phyloP scores from a whole-genome alignment of 345 rosid genomes.

The Euclidium syriacum region DNA sequence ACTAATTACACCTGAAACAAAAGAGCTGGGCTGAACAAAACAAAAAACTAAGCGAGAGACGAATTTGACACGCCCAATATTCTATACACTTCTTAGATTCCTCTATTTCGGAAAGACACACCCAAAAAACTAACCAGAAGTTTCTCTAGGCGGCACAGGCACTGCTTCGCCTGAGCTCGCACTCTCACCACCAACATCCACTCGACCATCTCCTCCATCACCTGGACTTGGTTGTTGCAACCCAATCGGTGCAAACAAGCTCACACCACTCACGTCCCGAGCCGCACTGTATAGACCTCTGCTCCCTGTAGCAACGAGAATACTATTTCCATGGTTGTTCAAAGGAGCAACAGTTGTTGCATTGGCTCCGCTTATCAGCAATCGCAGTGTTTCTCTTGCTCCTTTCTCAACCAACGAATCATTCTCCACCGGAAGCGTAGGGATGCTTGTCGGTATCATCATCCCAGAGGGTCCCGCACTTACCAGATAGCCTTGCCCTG shows the following conservation, averaged over 20 bases:
- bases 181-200: slow-evolving; percentile 15
- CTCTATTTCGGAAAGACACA: slow-evolving; percentile 1
- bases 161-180: slow-evolving; percentile 29
- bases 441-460: slow-evolving; percentile 56
- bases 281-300: slow-evolving; percentile 61
- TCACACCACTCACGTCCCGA: slow-evolving; percentile 43
- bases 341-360: slow-evolving; percentile 33
- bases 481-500: slow-evolving; percentile 91
- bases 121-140: slow-evolving; percentile 24
- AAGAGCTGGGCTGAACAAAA: slow-evolving; percentile 7
- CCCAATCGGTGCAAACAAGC: slow-evolving; percentile 41
- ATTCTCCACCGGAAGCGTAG: slow-evolving; percentile 52
- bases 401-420: slow-evolving; percentile 73
- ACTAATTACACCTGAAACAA: slow-evolving; percentile 24
- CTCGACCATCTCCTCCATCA: slow-evolving; percentile 14
- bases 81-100: slow-evolving; percentile 19
- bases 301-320: slow-evolving; percentile 47
- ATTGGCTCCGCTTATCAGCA: slow-evolving; percentile 69
- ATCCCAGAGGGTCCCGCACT: slow-evolving; percentile 62
- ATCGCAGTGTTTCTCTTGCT: slow-evolving; percentile 86
- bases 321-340: slow-evolving; percentile 37
- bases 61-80: background rate
- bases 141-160: slow-evolving; percentile 16
- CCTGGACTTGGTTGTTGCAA: slow-evolving; percentile 17
- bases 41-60: slow-evolving; percentile 6